phyloP scores from a whole-genome alignment of 1,284 basidiomycete genomes.

The Wolfiporia cocos region DNA sequence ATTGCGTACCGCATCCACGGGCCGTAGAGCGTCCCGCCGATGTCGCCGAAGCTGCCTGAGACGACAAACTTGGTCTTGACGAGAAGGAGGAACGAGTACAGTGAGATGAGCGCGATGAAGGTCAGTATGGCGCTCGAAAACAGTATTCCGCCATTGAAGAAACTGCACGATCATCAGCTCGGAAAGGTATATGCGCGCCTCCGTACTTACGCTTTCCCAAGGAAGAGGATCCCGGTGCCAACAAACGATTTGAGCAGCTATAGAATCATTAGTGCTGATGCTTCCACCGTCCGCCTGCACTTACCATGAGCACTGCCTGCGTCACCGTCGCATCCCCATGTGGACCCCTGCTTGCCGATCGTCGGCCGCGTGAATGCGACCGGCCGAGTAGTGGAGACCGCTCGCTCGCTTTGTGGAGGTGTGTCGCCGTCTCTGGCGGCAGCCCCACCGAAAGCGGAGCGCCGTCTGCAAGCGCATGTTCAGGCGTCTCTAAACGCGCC shows the following conservation, averaged over 20 bases:
- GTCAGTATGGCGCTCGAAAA: slow-evolving; percentile 83
- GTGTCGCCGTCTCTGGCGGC: slow-evolving; percentile 21
- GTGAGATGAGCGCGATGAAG: slow-evolving; percentile 81
- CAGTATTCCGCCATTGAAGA: slow-evolving; percentile 92
- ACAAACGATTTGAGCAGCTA: slow-evolving; percentile 93
- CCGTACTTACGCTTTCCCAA: slow-evolving; percentile 86
- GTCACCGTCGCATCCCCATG: slow-evolving; percentile 83
- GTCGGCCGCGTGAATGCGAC: slow-evolving; percentile 51
- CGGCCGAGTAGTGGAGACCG: slow-evolving; percentile 25
- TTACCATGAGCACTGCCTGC: slow-evolving; percentile 87
- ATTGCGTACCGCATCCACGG: slow-evolving; percentile 90
- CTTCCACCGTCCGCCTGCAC: no score
- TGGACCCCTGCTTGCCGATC: slow-evolving; percentile 42
- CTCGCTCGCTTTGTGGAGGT: slow-evolving; percentile 21
- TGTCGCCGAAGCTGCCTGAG: slow-evolving; percentile 93
- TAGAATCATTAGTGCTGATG: not conserved
- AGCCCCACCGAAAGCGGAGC: slow-evolving; percentile 10
- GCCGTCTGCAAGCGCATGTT: slow-evolving; percentile 7
- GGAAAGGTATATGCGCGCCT: no score
- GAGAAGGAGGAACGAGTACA: slow-evolving; percentile 93
- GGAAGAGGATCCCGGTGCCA: slow-evolving; percentile 93
- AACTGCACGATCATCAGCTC: slow-evolving; percentile 59
- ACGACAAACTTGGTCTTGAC: slow-evolving; percentile 88
- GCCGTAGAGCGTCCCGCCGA: slow-evolving; percentile 91
- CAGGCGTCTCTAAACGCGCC: slow-evolving; percentile 11